These are phyloP conservation scores for Conringia planisiliqua DNA, from an alignment of 345 rosid genomes.

Conservation along the genomic window DNA sequence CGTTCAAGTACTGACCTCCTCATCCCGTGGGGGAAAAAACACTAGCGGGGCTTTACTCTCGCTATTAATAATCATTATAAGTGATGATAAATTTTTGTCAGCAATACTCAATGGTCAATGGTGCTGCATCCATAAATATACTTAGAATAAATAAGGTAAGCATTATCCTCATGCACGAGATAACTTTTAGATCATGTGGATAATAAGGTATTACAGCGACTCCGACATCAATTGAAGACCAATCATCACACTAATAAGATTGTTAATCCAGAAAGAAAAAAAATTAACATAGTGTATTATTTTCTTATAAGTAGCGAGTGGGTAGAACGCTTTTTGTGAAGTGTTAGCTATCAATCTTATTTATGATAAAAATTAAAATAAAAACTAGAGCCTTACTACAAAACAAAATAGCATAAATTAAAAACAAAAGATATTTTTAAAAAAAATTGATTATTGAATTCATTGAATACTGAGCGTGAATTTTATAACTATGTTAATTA, in stretches of 20 bases:
- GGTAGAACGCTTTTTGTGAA: too few species aligned
- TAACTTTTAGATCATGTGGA: slow-evolving; percentile 20
- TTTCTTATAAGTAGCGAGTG: neutral
- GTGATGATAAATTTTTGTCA: neutral
- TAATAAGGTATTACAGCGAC: neutral
- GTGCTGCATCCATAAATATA: slow-evolving; percentile 5
- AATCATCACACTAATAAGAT: slow-evolving; percentile 14
- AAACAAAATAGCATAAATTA: too few species aligned
- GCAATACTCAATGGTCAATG: neutral
- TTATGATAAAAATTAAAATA: neutral
- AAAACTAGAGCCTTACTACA: neutral
- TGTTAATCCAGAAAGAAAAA: neutral
- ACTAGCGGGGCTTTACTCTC: neutral
- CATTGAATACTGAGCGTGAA: too few species aligned
- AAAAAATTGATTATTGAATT: too few species aligned
- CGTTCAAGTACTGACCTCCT: neutral
- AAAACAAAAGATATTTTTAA: too few species aligned
- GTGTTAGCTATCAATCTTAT: too few species aligned
- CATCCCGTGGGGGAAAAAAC: slow-evolving; percentile 1
- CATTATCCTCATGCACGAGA: slow-evolving; percentile 20
- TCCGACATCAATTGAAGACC: slow-evolving; percentile 9
- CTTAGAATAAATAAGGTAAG: neutral
- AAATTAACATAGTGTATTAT: neutral
- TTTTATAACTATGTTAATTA: too few species aligned
- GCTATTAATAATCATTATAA: neutral